phyloP scores from a whole-genome alignment of 106 monocot species.

The Dioscorea alata region DNA sequence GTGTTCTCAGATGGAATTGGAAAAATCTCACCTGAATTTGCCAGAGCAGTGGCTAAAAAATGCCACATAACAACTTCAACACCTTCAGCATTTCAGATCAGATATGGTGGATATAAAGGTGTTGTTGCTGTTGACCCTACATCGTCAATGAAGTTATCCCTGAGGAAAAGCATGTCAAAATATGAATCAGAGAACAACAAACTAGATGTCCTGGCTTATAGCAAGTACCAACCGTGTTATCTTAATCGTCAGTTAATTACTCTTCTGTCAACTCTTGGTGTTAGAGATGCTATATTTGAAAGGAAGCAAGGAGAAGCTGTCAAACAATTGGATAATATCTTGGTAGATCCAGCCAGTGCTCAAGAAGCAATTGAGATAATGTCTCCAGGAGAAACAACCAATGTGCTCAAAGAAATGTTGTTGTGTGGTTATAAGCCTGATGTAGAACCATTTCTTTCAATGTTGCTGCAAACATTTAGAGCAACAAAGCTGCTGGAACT shows the following conservation, averaged over 20 bases:
- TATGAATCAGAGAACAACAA: conserved; percentile 65
- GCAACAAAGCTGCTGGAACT: conserved; percentile 66
- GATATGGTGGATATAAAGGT: conserved; percentile 90
- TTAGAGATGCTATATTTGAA: conserved; percentile 63
- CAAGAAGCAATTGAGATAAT: conserved; percentile 53
- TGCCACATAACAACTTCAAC: conserved; percentile 44
- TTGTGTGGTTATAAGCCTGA: conserved; percentile 33
- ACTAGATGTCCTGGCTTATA: conserved; percentile 82
- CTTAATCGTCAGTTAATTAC: conserved; percentile 90
- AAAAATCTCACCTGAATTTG: conserved; percentile 77
- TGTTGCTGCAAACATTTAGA: conserved; percentile 66
- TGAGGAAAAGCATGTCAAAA: conserved; percentile 78
- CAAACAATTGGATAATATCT: conserved; percentile 43
- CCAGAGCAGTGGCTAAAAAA: conserved; percentile 65
- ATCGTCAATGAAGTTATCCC: conserved; percentile 53
- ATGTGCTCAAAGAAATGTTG: conserved; percentile 61
- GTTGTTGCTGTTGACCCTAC: conserved; percentile 83
- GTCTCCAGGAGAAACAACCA: conserved; percentile 57
- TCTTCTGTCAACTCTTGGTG: conserved; percentile 85
- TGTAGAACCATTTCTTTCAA: conserved; percentile 73
- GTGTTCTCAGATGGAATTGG: conserved; percentile 94
- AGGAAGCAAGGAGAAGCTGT: conserved; percentile 55
- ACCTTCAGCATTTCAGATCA: conserved; percentile 81
- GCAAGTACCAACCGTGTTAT: conserved; percentile 75
- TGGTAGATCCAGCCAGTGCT: conserved; percentile 53